Evolutionary conservation across 2,329 filamentous ascomycete genomes (phyloP).

Genomic region (Penicillium glabrum): DNA sequence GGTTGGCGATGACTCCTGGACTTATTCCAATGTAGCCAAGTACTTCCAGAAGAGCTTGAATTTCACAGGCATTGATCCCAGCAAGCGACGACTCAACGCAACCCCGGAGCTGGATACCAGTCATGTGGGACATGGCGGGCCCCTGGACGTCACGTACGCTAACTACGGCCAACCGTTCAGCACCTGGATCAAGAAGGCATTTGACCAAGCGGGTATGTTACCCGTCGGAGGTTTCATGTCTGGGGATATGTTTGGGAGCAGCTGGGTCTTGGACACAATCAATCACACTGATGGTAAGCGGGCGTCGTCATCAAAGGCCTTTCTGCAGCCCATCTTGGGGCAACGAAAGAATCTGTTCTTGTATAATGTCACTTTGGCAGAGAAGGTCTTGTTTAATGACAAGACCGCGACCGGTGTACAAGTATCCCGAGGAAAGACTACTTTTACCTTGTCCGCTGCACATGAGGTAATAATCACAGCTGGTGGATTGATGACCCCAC

Average conservation of each 20-base stretch:
- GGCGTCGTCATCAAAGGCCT: constrained; percentile 17
- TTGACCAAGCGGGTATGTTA: constrained; percentile 28
- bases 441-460: background rate
- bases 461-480: no score
- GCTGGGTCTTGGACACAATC: constrained; percentile 33
- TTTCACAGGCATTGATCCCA: constrained; percentile 24
- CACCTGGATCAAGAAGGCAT: constrained; percentile 27
- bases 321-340: constrained; percentile 25
- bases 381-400: constrained; percentile 37
- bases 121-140: constrained; percentile 19
- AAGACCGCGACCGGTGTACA: constrained; percentile 24
- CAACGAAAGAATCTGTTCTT: constrained; percentile 28
- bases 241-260: constrained; percentile 24
- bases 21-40: constrained; percentile 24
- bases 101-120: constrained; percentile 26
- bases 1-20: constrained; percentile 34
- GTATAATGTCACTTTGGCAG: constrained; percentile 34
- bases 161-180: constrained; percentile 27
- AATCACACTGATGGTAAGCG: constrained; percentile 24
- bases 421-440: background rate
- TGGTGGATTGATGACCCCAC: no score
- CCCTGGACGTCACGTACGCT: constrained; percentile 34
- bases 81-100: constrained; percentile 20
- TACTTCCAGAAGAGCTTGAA: constrained; percentile 28
- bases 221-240: constrained; percentile 28